These are phyloP conservation scores for Russula ochroleuca DNA, from an alignment of 768 basidiomycete species.

Conservation along the genomic window DNA sequence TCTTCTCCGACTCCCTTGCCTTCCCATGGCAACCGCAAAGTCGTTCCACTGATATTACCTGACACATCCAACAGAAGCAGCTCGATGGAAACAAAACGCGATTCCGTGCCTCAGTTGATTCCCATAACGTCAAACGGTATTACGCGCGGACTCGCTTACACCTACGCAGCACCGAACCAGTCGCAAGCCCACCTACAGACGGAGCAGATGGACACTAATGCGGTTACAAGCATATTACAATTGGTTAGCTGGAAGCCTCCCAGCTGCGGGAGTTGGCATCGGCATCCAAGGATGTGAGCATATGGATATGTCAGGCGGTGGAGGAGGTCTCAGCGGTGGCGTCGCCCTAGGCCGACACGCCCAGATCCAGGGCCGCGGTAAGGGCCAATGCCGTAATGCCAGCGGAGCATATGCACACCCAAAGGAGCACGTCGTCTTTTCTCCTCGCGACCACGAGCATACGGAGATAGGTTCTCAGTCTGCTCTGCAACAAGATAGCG, in stretches of 20 bases:
- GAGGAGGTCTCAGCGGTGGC: conserved; percentile 20
- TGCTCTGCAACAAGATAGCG: neutral
- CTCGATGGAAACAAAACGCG: neutral
- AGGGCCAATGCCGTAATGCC: conserved; percentile 13
- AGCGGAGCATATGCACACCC: conserved; percentile 23
- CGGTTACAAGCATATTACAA: conserved; percentile 17
- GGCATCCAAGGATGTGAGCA: conserved; percentile 12
- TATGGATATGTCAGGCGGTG: conserved; percentile 23
- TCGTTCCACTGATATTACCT: conserved; percentile 7
- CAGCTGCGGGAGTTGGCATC: neutral
- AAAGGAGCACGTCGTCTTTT: conserved; percentile 25
- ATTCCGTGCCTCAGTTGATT: conserved; percentile 1
- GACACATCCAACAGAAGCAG: neutral
- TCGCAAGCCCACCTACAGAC: conserved; percentile 15
- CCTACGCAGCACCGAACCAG: conserved; percentile 5
- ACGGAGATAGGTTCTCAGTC: conserved; percentile 4
- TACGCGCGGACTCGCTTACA: conserved; percentile 8
- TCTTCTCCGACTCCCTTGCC: conserved; percentile 19
- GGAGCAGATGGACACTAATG: conserved; percentile 15
- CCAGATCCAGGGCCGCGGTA: conserved; percentile 18
- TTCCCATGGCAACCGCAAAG: conserved; percentile 18
- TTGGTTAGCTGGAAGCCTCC: conserved; percentile 11
- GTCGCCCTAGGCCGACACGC: conserved; percentile 19
- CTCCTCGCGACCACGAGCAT: conserved; percentile 17
- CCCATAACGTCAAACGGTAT: neutral